These are phyloP conservation scores for Wolfiporia cocos DNA, from an alignment of 1,284 basidiomycete genomes.

Conservation along the genomic window DNA sequence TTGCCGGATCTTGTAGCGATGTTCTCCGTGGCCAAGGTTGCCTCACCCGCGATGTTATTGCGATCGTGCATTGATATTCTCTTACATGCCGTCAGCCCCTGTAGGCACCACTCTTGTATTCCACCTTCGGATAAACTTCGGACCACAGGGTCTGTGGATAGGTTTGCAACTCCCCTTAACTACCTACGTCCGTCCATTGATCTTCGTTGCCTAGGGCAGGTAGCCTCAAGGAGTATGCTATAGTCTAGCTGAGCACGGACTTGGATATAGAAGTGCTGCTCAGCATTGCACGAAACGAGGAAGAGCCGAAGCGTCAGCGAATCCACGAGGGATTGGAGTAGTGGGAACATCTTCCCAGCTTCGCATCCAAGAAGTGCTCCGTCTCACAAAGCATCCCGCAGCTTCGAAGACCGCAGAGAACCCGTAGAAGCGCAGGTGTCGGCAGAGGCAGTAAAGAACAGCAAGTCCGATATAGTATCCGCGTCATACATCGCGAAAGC, in stretches of 20 bases:
- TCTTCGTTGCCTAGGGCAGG: conserved; percentile 66
- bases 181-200: no score
- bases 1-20: conserved; percentile 70
- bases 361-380: no score
- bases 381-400: no score
- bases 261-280: conserved; percentile 58
- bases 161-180: conserved; percentile 32
- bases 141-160: conserved; percentile 67
- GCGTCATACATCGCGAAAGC: no score
- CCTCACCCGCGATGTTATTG: no score
- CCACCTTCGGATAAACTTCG: conserved; percentile 36
- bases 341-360: no score
- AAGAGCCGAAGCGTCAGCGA: conserved; percentile 38
- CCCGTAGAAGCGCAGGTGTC: no score
- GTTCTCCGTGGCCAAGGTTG: conserved; percentile 62
- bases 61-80: no score
- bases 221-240: conserved; percentile 60
- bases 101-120: conserved; percentile 69
- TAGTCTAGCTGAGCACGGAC: conserved; percentile 59
- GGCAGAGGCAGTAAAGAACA: no score
- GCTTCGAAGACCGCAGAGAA: no score
- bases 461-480: no score
- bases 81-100: conserved; percentile 69
- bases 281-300: conserved; percentile 42
- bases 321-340: conserved; percentile 6